Evolutionary conservation across 208 protist species (phyloP), one percentile per base, ranked within the genome.

Genomic region (Acanthamoeba rhysodes): DNA sequence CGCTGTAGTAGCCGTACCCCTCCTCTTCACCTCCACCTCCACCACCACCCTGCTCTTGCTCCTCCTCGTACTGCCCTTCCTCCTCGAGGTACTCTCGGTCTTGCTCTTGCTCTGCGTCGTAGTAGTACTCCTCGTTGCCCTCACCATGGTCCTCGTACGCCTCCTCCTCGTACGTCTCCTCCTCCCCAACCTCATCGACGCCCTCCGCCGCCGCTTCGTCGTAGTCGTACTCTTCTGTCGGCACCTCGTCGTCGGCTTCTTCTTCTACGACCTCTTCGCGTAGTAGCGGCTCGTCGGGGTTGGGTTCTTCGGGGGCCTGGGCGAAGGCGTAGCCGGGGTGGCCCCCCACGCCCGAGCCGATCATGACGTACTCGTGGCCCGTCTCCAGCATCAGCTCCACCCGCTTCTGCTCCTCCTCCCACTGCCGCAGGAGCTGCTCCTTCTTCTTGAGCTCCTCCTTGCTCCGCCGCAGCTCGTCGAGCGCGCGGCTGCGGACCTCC

Each of bases 331-430:
- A 45, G 37, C 70, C 70, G 22, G n/a, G n/a, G 37, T 24, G 32
- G 12, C 70, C 70, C n/a, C 7, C 29, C 22, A 66, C 59, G n/a
- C 29, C 70, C 16, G 32, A 34, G n/a, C 29, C 29, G 70, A 78
- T n/a, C 10, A 78, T 8, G 9, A 78, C 70, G 29, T 78, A 78
- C 70, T 78, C 70, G n/a, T 24, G 22, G 70, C 70, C 70, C n/a
- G 70, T 78, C 70, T 78, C 70, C 0, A 78, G 29, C 70, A 78
- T 78, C 22, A 78, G 70, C 70, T 78, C 70, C 12, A 78, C 16
- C 29, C 70, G 70, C 70, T 78, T 78, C 70, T 78, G 70, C 70
- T 78, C 70, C 70, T 78, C 70, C n/a, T 78, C 70, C 70, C 70
- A 78, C n/a, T 34, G 32, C 70, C 20, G 32, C 27, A 78, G 70